These are phyloP conservation scores for Taxawa tesnikishii DNA, from an alignment of 2,329 filamentous ascomycete species.

Conservation along the genomic window DNA sequence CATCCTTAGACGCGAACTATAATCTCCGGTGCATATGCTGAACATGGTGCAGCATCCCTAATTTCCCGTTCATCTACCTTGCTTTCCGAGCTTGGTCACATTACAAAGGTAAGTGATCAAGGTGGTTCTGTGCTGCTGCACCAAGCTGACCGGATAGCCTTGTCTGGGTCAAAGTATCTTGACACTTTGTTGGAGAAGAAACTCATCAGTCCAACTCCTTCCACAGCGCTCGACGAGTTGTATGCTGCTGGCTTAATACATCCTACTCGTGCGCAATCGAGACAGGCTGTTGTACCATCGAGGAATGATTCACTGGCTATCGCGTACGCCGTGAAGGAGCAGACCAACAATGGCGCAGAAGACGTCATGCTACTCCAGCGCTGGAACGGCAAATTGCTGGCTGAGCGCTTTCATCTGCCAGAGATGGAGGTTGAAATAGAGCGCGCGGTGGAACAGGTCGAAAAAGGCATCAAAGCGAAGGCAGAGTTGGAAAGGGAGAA, in stretches of 20 bases:
- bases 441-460: conserved; percentile 38
- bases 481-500: conserved; percentile 14
- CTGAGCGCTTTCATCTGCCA: conserved; percentile 34
- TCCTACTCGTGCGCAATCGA: conserved; percentile 25
- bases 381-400: conserved; percentile 40
- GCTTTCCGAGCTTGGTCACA: conserved; percentile 86
- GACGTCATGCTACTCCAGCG: conserved; percentile 37
- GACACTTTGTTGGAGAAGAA: conserved; percentile 68
- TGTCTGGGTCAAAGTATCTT: conserved; percentile 73
- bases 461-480: conserved; percentile 28
- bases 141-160: no score
- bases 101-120: conserved; percentile 52
- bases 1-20: no score
- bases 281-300: conserved; percentile 24
- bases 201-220: conserved; percentile 54
- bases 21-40: no score
- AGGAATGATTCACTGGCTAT: conserved; percentile 25
- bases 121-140: conserved; percentile 1
- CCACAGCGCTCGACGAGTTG: conserved; percentile 57
- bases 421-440: conserved; percentile 44
- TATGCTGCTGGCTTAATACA: conserved; percentile 47
- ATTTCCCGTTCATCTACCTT: conserved; percentile 94
- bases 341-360: conserved; percentile 26
- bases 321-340: conserved; percentile 22
- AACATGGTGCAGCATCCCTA: conserved; percentile 59